Percentiles rank a stretch among this genome's conserved stretches.
phyloP scores from a whole-genome alignment of 1,139 yeast species.

The Protomyces macrosporus region DNA sequence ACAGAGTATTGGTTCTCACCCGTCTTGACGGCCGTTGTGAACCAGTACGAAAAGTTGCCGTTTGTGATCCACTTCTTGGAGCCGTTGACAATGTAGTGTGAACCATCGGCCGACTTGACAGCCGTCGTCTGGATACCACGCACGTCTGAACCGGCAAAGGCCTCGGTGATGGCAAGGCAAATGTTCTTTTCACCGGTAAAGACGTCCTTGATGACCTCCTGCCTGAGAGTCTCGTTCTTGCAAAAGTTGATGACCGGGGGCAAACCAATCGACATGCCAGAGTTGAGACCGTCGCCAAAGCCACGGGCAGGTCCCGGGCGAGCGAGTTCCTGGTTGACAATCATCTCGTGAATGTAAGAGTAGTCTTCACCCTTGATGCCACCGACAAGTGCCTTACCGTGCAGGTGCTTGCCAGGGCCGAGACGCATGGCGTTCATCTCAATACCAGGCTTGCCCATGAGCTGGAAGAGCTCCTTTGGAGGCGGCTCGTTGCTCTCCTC shows the following conservation, averaged over 20 bases:
- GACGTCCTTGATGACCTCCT: constrained; percentile 40
- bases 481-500: constrained; percentile 34
- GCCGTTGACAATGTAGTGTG: constrained; percentile 43
- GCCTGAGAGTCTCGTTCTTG: constrained; percentile 35
- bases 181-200: constrained; percentile 41
- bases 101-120: constrained; percentile 38
- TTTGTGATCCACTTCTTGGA: constrained; percentile 46
- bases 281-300: constrained; percentile 41
- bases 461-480: constrained; percentile 8
- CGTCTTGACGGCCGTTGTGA: constrained; percentile 46
- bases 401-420: constrained; percentile 53
- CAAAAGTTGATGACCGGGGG: constrained; percentile 42
- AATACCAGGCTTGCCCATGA: constrained; percentile 38
- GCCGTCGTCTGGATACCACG: constrained; percentile 44
- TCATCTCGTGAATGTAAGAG: constrained; percentile 90
- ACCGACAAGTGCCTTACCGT: constrained; percentile 56
- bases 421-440: constrained; percentile 40
- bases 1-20: constrained; percentile 44
- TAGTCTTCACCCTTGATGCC: constrained; percentile 76
- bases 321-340: constrained; percentile 54
- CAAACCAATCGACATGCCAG: constrained; percentile 41
- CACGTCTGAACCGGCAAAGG: constrained; percentile 44
- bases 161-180: constrained; percentile 42
- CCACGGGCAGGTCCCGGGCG: constrained; percentile 41
- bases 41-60: constrained; percentile 37